Evolutionary conservation across 2,329 filamentous ascomycete genomes (phyloP).

Genomic region (Penicillium sp.): DNA sequence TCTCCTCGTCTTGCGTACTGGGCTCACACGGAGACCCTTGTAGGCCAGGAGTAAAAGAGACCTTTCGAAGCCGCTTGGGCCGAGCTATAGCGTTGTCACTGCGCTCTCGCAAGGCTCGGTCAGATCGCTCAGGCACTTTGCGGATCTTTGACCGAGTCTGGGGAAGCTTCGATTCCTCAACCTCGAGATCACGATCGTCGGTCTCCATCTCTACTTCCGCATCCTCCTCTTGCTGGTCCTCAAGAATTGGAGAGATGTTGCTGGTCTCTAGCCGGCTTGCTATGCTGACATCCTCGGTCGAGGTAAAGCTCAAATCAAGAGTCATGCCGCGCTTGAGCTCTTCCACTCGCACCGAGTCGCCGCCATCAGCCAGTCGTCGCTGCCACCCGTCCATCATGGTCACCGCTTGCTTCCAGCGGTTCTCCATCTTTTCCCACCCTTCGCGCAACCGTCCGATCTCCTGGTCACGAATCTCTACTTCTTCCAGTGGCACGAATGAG

Average conservation of each 20-base stretch:
- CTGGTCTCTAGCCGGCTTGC: slow-evolving; percentile 23
- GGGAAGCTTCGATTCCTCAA: slow-evolving; percentile 5
- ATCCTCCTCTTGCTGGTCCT: slow-evolving; percentile 32
- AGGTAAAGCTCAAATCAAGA: slow-evolving; percentile 41
- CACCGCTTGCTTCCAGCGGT: slow-evolving; percentile 84
- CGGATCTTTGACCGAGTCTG: slow-evolving; percentile 25
- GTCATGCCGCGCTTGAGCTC: slow-evolving; percentile 46
- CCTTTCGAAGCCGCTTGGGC: slow-evolving; percentile 36
- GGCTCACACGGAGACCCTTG: slow-evolving; percentile 31
- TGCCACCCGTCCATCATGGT: slow-evolving; percentile 92
- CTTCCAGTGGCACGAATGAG: slow-evolving; percentile 92
- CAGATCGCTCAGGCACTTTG: slow-evolving; percentile 26
- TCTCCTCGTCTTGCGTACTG: slow-evolving; percentile 35
- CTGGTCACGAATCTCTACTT: slow-evolving; percentile 88
- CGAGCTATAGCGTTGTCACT: slow-evolving; percentile 36
- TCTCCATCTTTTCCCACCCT: slow-evolving; percentile 93
- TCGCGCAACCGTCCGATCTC: slow-evolving; percentile 81
- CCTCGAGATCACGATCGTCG: slow-evolving; percentile 20
- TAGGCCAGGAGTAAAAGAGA: slow-evolving; percentile 39
- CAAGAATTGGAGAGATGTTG: slow-evolving; percentile 34
- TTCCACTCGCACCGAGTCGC: slow-evolving; percentile 45
- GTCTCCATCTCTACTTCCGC: slow-evolving; percentile 30
- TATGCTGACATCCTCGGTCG: slow-evolving; percentile 19
- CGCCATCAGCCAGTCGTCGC: slow-evolving; percentile 64
- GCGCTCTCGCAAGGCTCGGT: slow-evolving; percentile 38